phyloP scores from a whole-genome alignment of 768 basidiomycete genomes.

The Terana coerulea region DNA sequence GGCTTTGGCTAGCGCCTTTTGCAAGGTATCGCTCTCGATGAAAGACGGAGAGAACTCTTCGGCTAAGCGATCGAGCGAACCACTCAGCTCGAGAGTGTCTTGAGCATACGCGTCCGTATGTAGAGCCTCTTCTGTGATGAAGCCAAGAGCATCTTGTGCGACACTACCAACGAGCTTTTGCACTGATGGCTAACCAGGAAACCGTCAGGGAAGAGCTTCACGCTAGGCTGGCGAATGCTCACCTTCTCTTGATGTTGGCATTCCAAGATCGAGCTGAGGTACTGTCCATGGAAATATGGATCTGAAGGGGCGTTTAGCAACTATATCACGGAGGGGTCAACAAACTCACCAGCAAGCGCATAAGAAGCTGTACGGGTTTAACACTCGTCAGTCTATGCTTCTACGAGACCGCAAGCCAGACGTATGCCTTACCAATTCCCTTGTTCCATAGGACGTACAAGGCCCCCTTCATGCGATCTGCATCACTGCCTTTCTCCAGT shows the following conservation, averaged over 20 bases:
- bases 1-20: slow-evolving; percentile 40
- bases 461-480: slow-evolving; percentile 94
- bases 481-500: slow-evolving; percentile 70
- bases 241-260: slow-evolving; percentile 89
- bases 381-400: slow-evolving; percentile 6
- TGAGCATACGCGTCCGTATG: slow-evolving; percentile 60
- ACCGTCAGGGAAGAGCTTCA: neutral
- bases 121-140: slow-evolving; percentile 61
- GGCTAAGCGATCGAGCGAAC: slow-evolving; percentile 45
- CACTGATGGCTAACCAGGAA: slow-evolving; percentile 55
- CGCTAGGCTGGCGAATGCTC: neutral
- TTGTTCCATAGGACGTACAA: slow-evolving; percentile 77
- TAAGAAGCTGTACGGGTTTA: slow-evolving; percentile 51
- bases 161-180: slow-evolving; percentile 65
- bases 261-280: slow-evolving; percentile 60
- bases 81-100: slow-evolving; percentile 42
- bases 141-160: slow-evolving; percentile 56
- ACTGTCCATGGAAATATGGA: slow-evolving; percentile 49
- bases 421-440: slow-evolving; percentile 48
- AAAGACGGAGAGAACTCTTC: slow-evolving; percentile 44
- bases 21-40: slow-evolving; percentile 40
- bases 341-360: slow-evolving; percentile 56
- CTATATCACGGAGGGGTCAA: neutral
- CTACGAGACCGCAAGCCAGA: neutral
- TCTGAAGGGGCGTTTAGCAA: slow-evolving; percentile 37